Percentiles rank a stretch among this genome's conserved stretches.
These are phyloP conservation scores for Pythium plurisporium DNA, from an alignment of 352 stramenopile species.

Conservation along the genomic window DNA sequence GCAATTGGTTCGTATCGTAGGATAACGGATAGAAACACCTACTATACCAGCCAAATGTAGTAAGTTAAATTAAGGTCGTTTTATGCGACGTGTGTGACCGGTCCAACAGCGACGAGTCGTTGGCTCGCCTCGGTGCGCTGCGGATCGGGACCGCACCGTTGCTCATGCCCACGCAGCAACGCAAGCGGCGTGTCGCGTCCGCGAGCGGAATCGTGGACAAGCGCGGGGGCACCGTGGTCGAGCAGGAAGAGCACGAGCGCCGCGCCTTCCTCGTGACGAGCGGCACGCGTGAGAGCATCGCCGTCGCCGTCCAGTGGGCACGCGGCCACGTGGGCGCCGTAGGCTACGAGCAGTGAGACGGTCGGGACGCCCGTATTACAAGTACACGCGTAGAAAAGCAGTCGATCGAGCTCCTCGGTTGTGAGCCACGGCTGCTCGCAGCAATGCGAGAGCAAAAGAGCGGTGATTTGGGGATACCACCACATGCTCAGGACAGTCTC, in stretches of 20 bases:
- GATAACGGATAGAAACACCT: background rate
- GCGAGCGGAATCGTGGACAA: background rate
- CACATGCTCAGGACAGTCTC: background rate
- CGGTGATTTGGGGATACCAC: background rate
- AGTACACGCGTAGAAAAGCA: background rate
- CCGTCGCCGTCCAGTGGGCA: background rate
- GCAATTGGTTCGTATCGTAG: conserved; percentile 1
- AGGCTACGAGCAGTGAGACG: background rate
- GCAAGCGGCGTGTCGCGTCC: background rate
- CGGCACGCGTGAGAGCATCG: background rate
- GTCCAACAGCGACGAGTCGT: background rate
- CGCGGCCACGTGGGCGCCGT: background rate
- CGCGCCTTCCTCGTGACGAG: background rate
- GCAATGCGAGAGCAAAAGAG: background rate
- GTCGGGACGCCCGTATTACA: background rate
- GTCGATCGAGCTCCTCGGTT: background rate
- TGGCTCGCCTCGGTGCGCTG: background rate
- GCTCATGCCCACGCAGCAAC: background rate
- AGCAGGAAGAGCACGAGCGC: background rate
- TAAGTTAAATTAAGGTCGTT: no score
- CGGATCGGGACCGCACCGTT: background rate
- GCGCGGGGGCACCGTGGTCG: background rate
- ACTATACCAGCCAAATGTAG: background rate
- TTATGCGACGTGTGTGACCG: background rate
- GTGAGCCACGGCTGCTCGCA: background rate